Evolutionary conservation across 371 early-diverging fungal species (phyloP), one percentile per base, ranked within the genome.

Genomic region (Mortierella sp.): DNA sequence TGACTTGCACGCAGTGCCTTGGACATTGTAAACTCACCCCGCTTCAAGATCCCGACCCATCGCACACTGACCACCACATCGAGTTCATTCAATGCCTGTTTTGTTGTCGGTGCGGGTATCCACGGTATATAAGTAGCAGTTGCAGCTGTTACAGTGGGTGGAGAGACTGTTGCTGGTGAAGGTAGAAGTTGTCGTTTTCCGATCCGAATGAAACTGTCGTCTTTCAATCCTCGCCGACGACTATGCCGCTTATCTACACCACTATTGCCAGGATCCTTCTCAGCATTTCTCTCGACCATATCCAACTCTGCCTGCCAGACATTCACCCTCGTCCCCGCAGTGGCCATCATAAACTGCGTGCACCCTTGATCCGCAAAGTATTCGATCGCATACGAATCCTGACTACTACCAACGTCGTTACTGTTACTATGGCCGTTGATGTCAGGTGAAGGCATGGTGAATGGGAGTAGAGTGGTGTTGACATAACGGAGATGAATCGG

Each of bases 301-400:
- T 50, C 34, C 34, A 50, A 24, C 47, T 73, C 73, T 34, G 54
- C 73, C 13, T 50, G 34, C 34, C 52, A 52, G 21, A 73, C 52
- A 52, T 73, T 73, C 50, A 73, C 76, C 28, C 44, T 52, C 45
- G 65, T 34, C 31, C 76, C 70, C 1, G 70, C 70, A 11, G 48
- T 52, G 13, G 76, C 21, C 70, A 76, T 42, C 26, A 76, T 14
- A 52, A 76, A 76, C 26, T 52, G 52, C 1, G 55, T 38, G 24
- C 70, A 70, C 31, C 26, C 70, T 42, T 70, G 42, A 26, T 76
- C 44, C 31, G 52, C 70, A 76, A 76, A 76, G 42, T 70, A 76
- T 54, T 76, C 70, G 28, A 70, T 70, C 45, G 70, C 76, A 42
- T 47, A 70, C 24, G 76, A 50, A 44, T 45, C 47, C 21, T 73